A percentile compares a stretch with the other conserved stretches of the same genome.
Conservation (phyloP, 805 yeast species). For the Scheffersomyces spartinae region DNA sequence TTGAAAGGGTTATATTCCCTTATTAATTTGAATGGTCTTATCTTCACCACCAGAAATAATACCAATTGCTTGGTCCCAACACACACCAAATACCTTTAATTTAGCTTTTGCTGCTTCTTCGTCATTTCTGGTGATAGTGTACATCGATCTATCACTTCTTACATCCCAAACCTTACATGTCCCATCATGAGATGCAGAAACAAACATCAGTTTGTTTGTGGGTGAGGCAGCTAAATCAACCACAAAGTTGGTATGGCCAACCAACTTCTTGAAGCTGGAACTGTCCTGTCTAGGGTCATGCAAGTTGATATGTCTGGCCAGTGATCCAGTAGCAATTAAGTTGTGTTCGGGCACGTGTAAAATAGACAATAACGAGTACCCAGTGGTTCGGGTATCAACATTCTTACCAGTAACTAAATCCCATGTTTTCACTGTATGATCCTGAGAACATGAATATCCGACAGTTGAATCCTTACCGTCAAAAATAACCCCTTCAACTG, state of each 20-base stretch:
- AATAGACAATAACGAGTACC: slow-evolving; percentile 72
- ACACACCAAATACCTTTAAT: slow-evolving; percentile 73
- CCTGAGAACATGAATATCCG: slow-evolving; percentile 90
- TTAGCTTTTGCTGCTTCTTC: slow-evolving; percentile 29
- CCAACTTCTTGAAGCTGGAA: slow-evolving; percentile 54
- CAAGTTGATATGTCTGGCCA: slow-evolving; percentile 92
- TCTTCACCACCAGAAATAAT: slow-evolving; percentile 91
- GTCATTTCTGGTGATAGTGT: slow-evolving; percentile 69
- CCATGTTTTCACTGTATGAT: slow-evolving; percentile 94
- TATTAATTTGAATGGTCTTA: slow-evolving; percentile 80
- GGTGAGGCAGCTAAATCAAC: slow-evolving; percentile 68
- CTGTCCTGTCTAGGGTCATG: slow-evolving; percentile 76
- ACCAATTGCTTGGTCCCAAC: slow-evolving; percentile 73
- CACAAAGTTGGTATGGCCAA: slow-evolving; percentile 89
- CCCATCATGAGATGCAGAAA: slow-evolving; percentile 94
- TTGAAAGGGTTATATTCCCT: too few relatives aligned
- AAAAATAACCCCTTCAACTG: slow-evolving; percentile 78
- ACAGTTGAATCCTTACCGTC: slow-evolving; percentile 66
- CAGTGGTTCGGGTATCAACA: slow-evolving; percentile 80
- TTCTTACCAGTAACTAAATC: slow-evolving; percentile 79
- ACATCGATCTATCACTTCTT: slow-evolving; percentile 72
- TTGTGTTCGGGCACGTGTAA: slow-evolving; percentile 55
- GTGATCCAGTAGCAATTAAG: slow-evolving; percentile 84
- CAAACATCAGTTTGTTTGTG: slow-evolving; percentile 66
- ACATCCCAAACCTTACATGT: slow-evolving; percentile 93